These are phyloP conservation scores for Hondaea fermentalgiana DNA, from an alignment of 108 stramenopile species.

Conservation along the genomic window DNA sequence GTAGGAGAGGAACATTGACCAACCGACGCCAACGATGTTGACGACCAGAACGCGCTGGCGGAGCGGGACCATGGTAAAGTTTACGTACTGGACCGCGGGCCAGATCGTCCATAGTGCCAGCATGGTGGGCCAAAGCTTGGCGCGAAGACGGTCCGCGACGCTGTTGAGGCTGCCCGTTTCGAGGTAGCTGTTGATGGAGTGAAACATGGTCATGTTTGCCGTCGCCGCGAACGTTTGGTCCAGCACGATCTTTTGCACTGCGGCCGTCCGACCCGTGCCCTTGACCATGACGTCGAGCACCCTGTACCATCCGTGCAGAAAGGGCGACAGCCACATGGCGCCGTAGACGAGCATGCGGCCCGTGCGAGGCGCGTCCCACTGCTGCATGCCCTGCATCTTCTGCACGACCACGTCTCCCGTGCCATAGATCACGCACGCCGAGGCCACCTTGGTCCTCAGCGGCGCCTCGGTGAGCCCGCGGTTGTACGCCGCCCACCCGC, in stretches of 20 bases:
- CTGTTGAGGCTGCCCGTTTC: background rate
- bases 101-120: background rate
- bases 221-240: constrained; percentile 1
- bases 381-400: background rate
- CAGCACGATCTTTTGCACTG: background rate
- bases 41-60: background rate
- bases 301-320: background rate
- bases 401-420: background rate
- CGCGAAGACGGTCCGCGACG: background rate
- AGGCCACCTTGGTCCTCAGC: background rate
- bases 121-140: constrained; percentile 1
- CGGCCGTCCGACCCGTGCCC: background rate
- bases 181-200: background rate
- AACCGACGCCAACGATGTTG: background rate
- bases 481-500: background rate
- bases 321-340: background rate
- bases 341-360: background rate
- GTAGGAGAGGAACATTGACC: background rate
- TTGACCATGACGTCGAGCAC: background rate
- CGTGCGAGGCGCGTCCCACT: background rate
- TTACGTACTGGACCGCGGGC: background rate
- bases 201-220: background rate
- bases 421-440: background rate
- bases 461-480: background rate
- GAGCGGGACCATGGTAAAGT: background rate